A percentile compares a stretch with the other conserved stretches of the same genome.
phyloP scores from a whole-genome alignment of 257 asterid genomes.

The Hygrophila difformis region DNA sequence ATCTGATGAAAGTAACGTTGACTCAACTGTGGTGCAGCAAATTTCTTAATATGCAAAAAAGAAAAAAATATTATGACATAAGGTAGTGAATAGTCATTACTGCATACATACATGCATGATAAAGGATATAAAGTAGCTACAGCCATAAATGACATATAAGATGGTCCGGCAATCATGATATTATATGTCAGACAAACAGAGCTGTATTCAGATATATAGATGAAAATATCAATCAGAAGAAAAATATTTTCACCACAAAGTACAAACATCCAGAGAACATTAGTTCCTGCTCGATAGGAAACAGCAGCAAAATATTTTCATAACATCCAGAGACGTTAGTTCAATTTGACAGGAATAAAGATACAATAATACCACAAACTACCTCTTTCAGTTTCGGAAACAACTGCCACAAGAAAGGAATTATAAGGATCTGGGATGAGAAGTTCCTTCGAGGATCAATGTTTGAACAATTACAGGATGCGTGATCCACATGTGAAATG shows the following conservation, averaged over 20 bases:
- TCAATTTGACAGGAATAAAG: conserved; percentile 4
- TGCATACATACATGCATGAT: conserved; percentile 6
- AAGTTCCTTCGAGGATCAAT: conserved; percentile 56
- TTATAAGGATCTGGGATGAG: conserved; percentile 74
- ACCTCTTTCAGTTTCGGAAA: conserved; percentile 91
- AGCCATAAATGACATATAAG: conserved; percentile 6
- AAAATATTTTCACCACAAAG: conserved; percentile 10
- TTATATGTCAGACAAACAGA: too few relatives aligned
- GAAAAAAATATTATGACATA: too few relatives aligned
- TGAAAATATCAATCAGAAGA: too few relatives aligned
- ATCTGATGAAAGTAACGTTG: conserved; percentile 65
- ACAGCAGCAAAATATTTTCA: conserved; percentile 9
- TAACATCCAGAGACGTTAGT: conserved; percentile 9
- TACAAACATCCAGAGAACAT: conserved; percentile 8
- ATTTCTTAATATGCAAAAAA: conserved; percentile 51
- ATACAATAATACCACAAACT: conserved; percentile 14
- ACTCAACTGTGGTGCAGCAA: conserved; percentile 59
- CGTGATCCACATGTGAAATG: conserved; percentile 66
- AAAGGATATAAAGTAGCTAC: not conserved
- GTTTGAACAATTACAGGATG: conserved; percentile 63
- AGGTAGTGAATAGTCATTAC: conserved; percentile 13
- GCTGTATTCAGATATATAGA: too few relatives aligned
- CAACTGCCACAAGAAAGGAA: conserved; percentile 80
- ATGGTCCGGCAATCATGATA: too few relatives aligned
- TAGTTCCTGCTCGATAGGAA: conserved; percentile 11